phyloP scores from a whole-genome alignment of 208 protist species.

The Trypanosomatidae sp. region DNA sequence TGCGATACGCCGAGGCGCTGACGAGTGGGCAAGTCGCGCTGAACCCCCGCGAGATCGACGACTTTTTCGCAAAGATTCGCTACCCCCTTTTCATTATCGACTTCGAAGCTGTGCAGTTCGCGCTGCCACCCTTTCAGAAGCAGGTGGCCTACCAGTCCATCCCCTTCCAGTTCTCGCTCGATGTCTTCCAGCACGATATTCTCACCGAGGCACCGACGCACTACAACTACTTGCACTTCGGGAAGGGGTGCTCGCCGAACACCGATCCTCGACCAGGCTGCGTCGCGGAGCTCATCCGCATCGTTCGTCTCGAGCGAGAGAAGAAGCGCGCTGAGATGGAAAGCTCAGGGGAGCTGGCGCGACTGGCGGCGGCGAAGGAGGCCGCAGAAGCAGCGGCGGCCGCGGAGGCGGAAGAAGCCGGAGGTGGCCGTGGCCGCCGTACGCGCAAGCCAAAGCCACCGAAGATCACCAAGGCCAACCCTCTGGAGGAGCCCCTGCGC shows the following conservation, averaged over 20 bases:
- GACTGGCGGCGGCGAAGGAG: conserved; percentile 25
- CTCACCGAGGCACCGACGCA: conserved; percentile 83
- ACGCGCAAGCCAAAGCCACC: conserved; percentile 34
- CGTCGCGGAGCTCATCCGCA: conserved; percentile 74
- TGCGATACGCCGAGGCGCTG: conserved; percentile 79
- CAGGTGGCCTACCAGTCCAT: conserved; percentile 78
- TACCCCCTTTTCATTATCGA: conserved; percentile 90
- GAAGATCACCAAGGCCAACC: conserved; percentile 41
- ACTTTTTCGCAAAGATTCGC: conserved; percentile 67
- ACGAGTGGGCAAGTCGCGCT: conserved; percentile 60
- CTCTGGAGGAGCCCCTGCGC: conserved; percentile 47
- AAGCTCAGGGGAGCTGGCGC: conserved; percentile 50
- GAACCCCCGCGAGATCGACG: conserved; percentile 78
- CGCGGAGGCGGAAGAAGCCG: conserved; percentile 17
- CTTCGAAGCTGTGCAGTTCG: conserved; percentile 90
- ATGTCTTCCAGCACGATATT: conserved; percentile 88
- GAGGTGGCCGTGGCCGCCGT: no score
- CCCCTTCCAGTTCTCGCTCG: conserved; percentile 90
- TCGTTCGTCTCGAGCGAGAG: conserved; percentile 73
- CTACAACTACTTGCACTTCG: conserved; percentile 91
- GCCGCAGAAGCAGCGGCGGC: conserved; percentile 23
- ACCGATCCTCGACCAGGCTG: conserved; percentile 67
- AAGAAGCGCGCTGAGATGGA: conserved; percentile 68
- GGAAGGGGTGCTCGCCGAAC: conserved; percentile 83
- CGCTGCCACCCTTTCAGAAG: conserved; percentile 81